These are phyloP conservation scores for Lachancea mirantina DNA, from an alignment of 805 yeast species.

Conservation along the genomic window DNA sequence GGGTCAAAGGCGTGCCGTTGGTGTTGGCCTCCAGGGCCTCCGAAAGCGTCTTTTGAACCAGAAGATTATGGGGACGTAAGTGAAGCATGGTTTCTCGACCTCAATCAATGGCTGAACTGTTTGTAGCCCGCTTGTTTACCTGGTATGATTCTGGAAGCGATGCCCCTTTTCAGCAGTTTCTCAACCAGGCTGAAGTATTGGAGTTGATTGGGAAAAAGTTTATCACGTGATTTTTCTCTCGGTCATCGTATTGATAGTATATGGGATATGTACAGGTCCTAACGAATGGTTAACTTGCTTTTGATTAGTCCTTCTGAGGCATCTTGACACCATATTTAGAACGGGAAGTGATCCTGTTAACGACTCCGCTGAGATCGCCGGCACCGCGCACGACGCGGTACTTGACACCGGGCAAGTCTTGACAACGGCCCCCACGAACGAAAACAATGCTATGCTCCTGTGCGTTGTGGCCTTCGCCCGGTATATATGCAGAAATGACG, in stretches of 20 bases:
- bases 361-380: slow-evolving; percentile 89
- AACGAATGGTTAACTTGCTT: background rate
- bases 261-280: no score
- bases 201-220: background rate
- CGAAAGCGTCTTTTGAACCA: slow-evolving; percentile 71
- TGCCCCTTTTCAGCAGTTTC: no score
- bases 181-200: no score
- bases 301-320: slow-evolving; percentile 41
- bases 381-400: slow-evolving; percentile 92
- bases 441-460: slow-evolving; percentile 96
- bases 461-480: slow-evolving; percentile 97
- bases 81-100: slow-evolving; percentile 53
- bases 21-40: slow-evolving; percentile 39
- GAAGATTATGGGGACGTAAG: slow-evolving; percentile 74
- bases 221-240: no score
- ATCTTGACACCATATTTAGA: slow-evolving; percentile 91
- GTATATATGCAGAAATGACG: slow-evolving; percentile 85
- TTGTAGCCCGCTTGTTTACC: no score
- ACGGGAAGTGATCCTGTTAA: slow-evolving; percentile 82
- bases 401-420: slow-evolving; percentile 97
- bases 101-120: background rate
- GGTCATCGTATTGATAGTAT: no score
- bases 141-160: no score
- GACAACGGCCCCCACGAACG: slow-evolving; percentile 97
- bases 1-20: slow-evolving; percentile 29